These are phyloP conservation scores for Pelargonium myrrhifolium DNA, from an alignment of 441 rosid species.

Conservation along the genomic window DNA sequence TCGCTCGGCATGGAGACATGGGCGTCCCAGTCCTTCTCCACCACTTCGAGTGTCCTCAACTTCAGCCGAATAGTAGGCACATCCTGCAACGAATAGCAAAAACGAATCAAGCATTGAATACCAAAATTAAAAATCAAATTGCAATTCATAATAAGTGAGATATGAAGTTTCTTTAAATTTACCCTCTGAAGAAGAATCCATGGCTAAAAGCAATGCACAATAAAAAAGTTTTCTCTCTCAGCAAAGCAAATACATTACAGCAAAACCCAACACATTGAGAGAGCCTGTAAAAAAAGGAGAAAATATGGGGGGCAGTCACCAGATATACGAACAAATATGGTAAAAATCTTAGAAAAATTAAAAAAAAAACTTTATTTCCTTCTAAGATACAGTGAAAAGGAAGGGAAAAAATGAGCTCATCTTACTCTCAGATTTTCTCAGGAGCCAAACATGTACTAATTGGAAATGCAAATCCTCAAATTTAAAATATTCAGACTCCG, in stretches of 20 bases:
- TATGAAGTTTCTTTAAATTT: neutral
- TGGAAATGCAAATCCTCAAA: too few species aligned
- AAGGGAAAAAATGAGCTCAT: neutral
- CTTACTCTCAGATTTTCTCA: too few species aligned
- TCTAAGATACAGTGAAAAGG: neutral
- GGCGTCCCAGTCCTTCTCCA: too few species aligned
- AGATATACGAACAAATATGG: slow-evolving; percentile 5
- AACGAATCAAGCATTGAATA: too few species aligned
- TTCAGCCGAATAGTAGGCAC: too few species aligned
- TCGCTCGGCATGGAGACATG: too few species aligned
- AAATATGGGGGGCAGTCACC: neutral
- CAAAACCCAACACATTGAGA: slow-evolving; percentile 34
- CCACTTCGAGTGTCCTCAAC: too few species aligned
- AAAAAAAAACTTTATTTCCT: too few species aligned
- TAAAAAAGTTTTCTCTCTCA: slow-evolving; percentile 23
- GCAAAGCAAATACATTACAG: slow-evolving; percentile 44
- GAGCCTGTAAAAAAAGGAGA: slow-evolving; percentile 34
- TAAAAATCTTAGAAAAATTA: slow-evolving; percentile 15
- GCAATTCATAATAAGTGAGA: neutral
- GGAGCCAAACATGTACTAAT: too few species aligned
- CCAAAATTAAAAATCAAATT: neutral
- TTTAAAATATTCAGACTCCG: too few species aligned
- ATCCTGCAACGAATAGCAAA: too few species aligned
- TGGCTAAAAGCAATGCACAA: slow-evolving; percentile 23
- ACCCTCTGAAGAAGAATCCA: slow-evolving; percentile 50